Evolutionary conservation across 805 yeast species (phyloP).

Genomic region (Teunomyces gatunensis): DNA sequence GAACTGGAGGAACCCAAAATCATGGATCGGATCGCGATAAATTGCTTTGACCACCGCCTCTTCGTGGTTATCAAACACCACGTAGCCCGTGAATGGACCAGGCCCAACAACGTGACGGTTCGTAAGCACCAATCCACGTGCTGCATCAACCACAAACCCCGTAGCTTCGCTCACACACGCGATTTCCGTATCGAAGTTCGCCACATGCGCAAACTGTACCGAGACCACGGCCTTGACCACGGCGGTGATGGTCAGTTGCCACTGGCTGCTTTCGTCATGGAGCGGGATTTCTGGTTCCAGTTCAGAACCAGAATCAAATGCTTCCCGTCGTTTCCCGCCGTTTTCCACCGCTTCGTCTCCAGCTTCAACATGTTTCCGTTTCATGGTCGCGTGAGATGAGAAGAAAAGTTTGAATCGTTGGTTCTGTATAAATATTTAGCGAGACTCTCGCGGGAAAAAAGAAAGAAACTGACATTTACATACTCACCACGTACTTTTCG

Average conservation of each 20-base stretch:
- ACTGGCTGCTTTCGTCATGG: slow-evolving; percentile 27
- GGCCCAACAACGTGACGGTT: slow-evolving; percentile 96
- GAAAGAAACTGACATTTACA: background rate
- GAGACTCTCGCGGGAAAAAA: no score
- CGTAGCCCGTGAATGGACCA: slow-evolving; percentile 90
- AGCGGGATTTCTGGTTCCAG: no score
- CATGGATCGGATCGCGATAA: slow-evolving; percentile 93
- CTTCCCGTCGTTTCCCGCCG: no score
- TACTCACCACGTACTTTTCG: slow-evolving; percentile 31
- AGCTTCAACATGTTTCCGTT: no score
- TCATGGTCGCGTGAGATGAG: no score
- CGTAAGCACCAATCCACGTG: slow-evolving; percentile 79
- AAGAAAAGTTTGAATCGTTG: no score
- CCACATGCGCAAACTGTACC: slow-evolving; percentile 83
- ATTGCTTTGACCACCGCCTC: slow-evolving; percentile 83
- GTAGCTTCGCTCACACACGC: slow-evolving; percentile 88
- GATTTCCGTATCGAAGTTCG: slow-evolving; percentile 80
- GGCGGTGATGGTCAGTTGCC: slow-evolving; percentile 79
- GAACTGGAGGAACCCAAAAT: slow-evolving; percentile 84
- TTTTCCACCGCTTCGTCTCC: no score
- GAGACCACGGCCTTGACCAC: slow-evolving; percentile 88
- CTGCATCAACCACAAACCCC: slow-evolving; percentile 87
- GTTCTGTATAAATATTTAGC: no score
- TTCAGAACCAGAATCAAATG: no score
- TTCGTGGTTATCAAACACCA: slow-evolving; percentile 91